These are phyloP conservation scores for Pseudocercospora eumusae DNA, from an alignment of 2,329 filamentous ascomycete genomes.

Conservation along the genomic window DNA sequence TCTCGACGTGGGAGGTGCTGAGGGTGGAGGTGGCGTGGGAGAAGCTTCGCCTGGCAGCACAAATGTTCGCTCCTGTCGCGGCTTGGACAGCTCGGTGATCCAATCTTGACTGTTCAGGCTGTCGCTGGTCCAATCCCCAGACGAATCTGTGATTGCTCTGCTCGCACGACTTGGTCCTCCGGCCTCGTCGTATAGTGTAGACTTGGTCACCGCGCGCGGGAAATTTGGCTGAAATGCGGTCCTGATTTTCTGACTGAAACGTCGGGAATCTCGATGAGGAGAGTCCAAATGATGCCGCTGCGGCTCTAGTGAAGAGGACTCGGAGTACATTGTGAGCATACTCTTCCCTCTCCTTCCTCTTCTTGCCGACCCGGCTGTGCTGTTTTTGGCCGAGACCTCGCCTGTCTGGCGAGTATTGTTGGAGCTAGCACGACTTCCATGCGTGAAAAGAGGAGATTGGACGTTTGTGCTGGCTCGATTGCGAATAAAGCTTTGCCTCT, in stretches of 20 bases:
- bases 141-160: neutral
- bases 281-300: slow-evolving; percentile 24
- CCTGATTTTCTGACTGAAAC: slow-evolving; percentile 33
- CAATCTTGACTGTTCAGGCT: slow-evolving; percentile 28
- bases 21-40: slow-evolving; percentile 37
- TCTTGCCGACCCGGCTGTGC: slow-evolving; percentile 26
- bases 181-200: slow-evolving; percentile 29
- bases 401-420: slow-evolving; percentile 23
- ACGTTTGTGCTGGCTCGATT: slow-evolving; percentile 44
- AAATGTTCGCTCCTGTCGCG: slow-evolving; percentile 36
- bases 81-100: slow-evolving; percentile 33
- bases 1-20: slow-evolving; percentile 26
- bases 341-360: slow-evolving; percentile 25
- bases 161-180: slow-evolving; percentile 9
- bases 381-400: slow-evolving; percentile 26
- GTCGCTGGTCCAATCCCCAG: slow-evolving; percentile 24
- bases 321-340: slow-evolving; percentile 31
- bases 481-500: slow-evolving; percentile 46
- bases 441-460: slow-evolving; percentile 45
- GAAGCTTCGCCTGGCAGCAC: slow-evolving; percentile 40
- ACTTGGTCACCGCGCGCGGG: slow-evolving; percentile 35
- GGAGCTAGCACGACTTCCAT: slow-evolving; percentile 32
- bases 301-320: slow-evolving; percentile 38
- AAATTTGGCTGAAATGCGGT: slow-evolving; percentile 35
- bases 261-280: slow-evolving; percentile 28